Conservation (phyloP, 1,284 basidiomycete species). For the Leccinum huronense region DNA sequence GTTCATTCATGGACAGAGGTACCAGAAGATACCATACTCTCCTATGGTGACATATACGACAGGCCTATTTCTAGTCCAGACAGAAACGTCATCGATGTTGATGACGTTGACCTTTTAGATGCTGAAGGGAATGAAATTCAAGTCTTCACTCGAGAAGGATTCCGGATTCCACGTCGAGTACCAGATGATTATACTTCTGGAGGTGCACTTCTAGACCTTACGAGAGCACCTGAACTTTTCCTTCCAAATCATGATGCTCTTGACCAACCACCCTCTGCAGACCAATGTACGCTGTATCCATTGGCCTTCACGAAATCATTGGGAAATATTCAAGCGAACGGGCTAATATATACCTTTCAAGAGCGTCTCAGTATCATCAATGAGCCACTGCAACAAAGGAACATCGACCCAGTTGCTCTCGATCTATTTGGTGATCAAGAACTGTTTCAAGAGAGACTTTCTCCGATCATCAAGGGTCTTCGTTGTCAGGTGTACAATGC, state of each 20-base stretch:
- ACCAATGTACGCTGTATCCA: background rate
- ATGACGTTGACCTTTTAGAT: background rate
- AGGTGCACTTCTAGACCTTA: background rate
- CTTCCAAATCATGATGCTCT: background rate
- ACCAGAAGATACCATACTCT: background rate
- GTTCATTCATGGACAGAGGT: background rate
- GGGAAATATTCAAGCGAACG: too few species aligned
- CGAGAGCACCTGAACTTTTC: background rate
- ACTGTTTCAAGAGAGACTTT: background rate
- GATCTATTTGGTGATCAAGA: background rate
- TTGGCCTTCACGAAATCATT: too few species aligned
- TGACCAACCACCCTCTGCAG: background rate
- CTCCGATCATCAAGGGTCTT: background rate
- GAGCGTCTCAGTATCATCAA: background rate
- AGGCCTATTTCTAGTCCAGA: background rate
- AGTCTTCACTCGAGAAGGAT: background rate
- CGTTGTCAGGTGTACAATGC: background rate
- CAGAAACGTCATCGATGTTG: background rate
- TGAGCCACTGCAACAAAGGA: background rate
- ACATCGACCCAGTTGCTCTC: background rate
- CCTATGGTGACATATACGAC: background rate
- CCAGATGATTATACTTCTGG: background rate
- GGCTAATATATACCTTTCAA: too few species aligned
- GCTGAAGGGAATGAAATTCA: background rate
- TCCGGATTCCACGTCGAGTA: background rate